Base-by-base conservation (phyloP, 768 basidiomycete species). In the Leccinum sublutescens region DNA sequence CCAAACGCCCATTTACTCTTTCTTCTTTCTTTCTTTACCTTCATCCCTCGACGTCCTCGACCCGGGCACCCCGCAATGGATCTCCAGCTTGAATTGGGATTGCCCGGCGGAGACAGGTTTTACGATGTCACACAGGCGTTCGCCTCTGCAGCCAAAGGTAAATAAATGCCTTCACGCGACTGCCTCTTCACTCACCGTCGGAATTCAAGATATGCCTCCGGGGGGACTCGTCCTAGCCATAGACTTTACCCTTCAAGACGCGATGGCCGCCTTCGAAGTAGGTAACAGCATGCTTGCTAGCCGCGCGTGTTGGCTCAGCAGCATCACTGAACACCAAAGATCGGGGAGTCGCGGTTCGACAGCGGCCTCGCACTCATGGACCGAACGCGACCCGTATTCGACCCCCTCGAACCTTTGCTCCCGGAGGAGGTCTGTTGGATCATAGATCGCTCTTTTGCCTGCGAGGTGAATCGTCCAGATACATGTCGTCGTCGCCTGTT, bases 251-350 rank as follows among this genome's bases (percentile, higher is more conserved):
- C 78, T 96, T 50, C 82, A 87, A 61, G 95, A 98, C 61, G 87
- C 93, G n/a, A 96, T 98, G 94, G 90, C 89, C 65, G 91, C 93
- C 14, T 85, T 97, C 56, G 90, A 95, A 83, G 92, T 90, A 69
- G 59, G 78, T 66, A 29, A 51, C 15, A 23, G 52, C 53, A 54
- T 31, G 19, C 33, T 34, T 52, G 29, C 58, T 54, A 12, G 47
- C 51, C 56, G 40, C 62, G 51, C 55, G 1, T 40, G 56, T 61
- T 64, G 53, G 63, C 61, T 61, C 62, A 59, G 49, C 38, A 38
- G 38, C 54, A 33, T 15, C 43, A 43, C 48, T n/a, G 48, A 49
- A 49, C 23, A 14, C 14, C 93, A 31, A 73, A 95, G 94, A 92
- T 95, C 53, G 90, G 93, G 21, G 93, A 96, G 72, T 88, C 92